Evolutionary conservation across 768 basidiomycete genomes (phyloP).

Genomic region (Mrakia blollopis): DNA sequence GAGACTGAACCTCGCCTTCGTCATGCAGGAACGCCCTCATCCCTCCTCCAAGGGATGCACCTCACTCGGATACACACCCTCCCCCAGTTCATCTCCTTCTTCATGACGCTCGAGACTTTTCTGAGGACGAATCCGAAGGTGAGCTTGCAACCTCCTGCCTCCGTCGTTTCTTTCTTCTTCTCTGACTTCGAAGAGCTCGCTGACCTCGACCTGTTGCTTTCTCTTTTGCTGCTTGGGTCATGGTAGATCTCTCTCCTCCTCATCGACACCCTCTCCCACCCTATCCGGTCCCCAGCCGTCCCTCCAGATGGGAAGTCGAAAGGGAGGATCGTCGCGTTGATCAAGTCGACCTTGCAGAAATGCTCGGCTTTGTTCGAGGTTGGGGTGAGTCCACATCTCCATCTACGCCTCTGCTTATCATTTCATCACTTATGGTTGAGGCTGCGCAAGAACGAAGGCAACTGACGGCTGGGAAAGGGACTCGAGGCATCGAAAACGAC

Average conservation of each 20-base stretch:
- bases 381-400: neutral
- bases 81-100: conserved; percentile 14
- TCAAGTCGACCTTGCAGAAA: conserved; percentile 18
- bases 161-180: too few relatives aligned
- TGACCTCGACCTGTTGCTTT: neutral
- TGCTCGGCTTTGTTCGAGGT: conserved; percentile 4
- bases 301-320: conserved; percentile 13
- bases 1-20: too few relatives aligned
- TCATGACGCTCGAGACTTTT: conserved; percentile 14
- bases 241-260: neutral
- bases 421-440: too few relatives aligned
- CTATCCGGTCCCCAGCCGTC: conserved; percentile 8
- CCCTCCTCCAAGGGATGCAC: conserved; percentile 3
- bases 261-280: conserved; percentile 20
- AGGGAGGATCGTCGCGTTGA: neutral
- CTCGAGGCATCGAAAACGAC: too few relatives aligned
- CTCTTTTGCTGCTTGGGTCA: too few relatives aligned
- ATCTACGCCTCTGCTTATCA: too few relatives aligned
- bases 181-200: neutral
- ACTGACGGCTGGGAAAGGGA: too few relatives aligned
- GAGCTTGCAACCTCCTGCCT: neutral
- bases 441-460: too few relatives aligned
- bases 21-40: neutral
- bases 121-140: conserved; percentile 6
- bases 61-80: conserved; percentile 12